phyloP scores from a whole-genome alignment of 164 flowering plant genomes.

The Amborella trichopoda region DNA sequence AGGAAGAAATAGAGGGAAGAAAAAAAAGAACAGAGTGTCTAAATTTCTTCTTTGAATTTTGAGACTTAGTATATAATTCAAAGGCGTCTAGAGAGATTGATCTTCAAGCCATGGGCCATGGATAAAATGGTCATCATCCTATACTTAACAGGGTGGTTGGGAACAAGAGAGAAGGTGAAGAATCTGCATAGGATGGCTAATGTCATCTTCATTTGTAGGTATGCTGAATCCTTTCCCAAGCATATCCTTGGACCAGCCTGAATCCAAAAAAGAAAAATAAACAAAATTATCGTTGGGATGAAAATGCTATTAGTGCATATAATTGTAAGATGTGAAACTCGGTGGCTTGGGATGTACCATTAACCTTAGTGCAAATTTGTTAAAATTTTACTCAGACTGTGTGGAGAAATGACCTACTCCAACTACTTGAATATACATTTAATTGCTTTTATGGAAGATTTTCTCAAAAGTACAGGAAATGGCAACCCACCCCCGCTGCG shows the following conservation, averaged over 20 bases:
- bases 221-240: constrained; percentile 93
- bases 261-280: not conserved
- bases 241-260: constrained; percentile 98
- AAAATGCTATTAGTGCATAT: no score
- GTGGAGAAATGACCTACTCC: no score
- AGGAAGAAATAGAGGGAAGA: not conserved
- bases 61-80: constrained; percentile 9
- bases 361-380: no score
- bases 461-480: no score
- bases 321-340: no score
- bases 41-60: not conserved
- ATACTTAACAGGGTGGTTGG: constrained; percentile 55
- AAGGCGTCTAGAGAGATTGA: constrained; percentile 29
- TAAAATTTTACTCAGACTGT: no score
- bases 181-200: constrained; percentile 76
- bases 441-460: no score
- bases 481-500: no score
- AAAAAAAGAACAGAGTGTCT: not conserved
- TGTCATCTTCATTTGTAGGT: constrained; percentile 94
- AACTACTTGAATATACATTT: no score
- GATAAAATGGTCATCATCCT: constrained; percentile 88
- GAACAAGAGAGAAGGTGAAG: constrained; percentile 47
- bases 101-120: constrained; percentile 71
- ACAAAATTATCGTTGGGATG: no score
- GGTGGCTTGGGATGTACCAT: no score